Base-by-base conservation (phyloP, 2,329 filamentous ascomycete species). In the Fusarium sp. region DNA sequence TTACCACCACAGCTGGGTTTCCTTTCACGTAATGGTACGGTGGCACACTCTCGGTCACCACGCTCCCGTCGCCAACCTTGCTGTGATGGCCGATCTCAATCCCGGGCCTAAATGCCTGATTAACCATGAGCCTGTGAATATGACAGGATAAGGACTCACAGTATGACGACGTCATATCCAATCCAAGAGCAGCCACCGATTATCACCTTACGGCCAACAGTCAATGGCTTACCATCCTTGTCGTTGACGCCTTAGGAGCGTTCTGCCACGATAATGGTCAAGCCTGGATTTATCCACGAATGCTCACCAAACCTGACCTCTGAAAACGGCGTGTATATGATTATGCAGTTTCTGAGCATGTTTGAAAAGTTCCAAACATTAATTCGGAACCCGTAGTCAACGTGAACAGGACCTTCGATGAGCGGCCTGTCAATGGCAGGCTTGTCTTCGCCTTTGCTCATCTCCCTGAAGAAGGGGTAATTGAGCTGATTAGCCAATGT, bases 161-260 rank as follows among this genome's bases (percentile, higher is more conserved):
- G 14, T n/a, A 68, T 56, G 27, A 14, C 58, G 6, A 25, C 52
- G 5, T 42, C 18, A 13, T 40, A 14, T 27, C 38, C 65, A 45
- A 60, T 59, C 65, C 65, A 68, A 42, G 52, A 61, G 36, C 52
- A 64, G n/a, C 45, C 33, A 6, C 60, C 60, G n/a, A 68, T 59
- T 20, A 13, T 59, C 22, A 68, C 65, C 5, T 68, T 40, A 16
- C 36, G 42, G 11, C 60, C 60, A 33, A 25, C 25, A 29, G 40
- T 65, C 38, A 42, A 20, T 33, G 40, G 38, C 33, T 60, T 68
- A 2, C 45, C 18, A 18, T 29, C 60, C 29, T 60, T 16, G 38
- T 65, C 33, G n/a, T 60, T 40, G 38, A 65, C 33, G 2, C 16
- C 4, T 9, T 45, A 6, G 20, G 65, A 42, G 14, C 57, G 59